Percentiles rank a stretch among this genome's conserved stretches.
phyloP scores from a whole-genome alignment of 1,284 basidiomycete species.

The Rhodotorula sp. region DNA sequence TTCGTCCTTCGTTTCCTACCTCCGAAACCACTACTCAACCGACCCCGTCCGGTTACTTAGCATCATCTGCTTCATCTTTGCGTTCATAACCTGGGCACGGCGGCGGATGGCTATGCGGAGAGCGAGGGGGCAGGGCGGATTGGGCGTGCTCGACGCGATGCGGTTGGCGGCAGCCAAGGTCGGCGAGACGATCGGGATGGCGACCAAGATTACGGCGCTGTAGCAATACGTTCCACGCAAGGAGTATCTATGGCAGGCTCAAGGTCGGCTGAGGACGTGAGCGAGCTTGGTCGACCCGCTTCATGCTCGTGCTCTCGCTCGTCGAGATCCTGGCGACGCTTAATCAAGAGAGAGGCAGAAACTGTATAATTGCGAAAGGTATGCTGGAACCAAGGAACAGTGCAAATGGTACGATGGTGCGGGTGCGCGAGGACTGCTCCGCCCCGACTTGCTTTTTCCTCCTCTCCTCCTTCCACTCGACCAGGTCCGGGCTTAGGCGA shows the following conservation, averaged over 20 bases:
- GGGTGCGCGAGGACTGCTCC: too few species aligned
- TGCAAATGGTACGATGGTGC: too few species aligned
- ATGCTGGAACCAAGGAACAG: too few species aligned
- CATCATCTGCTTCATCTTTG: constrained; percentile 25
- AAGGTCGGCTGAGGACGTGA: too few species aligned
- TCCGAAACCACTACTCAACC: constrained; percentile 21
- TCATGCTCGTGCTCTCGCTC: too few species aligned
- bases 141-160: constrained; percentile 8
- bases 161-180: constrained; percentile 12
- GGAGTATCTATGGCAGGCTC: too few species aligned
- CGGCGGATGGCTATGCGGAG: constrained; percentile 3
- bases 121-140: constrained; percentile 5
- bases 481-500: constrained; percentile 48
- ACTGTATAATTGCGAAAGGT: too few species aligned
- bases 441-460: too few species aligned
- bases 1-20: constrained; percentile 3
- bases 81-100: constrained; percentile 26
- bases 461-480: too few species aligned
- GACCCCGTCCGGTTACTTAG: constrained; percentile 31
- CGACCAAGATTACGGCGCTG: constrained; percentile 33
- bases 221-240: not conserved
- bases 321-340: too few species aligned
- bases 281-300: too few species aligned
- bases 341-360: too few species aligned
- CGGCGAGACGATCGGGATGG: constrained; percentile 33